These are phyloP conservation scores for Zymoseptoria crescenta DNA, from an alignment of 2,329 filamentous ascomycete species.

Conservation along the genomic window DNA sequence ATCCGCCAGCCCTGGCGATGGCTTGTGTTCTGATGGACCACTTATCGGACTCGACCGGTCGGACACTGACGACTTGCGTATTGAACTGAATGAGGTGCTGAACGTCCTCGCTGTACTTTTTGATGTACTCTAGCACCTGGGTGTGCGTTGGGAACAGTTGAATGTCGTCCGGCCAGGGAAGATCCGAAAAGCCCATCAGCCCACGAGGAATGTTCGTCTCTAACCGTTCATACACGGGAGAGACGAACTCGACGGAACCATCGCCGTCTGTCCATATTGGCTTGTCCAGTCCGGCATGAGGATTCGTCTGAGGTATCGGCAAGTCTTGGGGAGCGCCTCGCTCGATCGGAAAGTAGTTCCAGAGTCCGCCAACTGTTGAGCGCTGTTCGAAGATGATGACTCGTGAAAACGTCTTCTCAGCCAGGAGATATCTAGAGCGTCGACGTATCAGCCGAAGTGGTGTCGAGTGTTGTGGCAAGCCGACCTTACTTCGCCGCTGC, in stretches of 20 bases:
- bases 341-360: constrained; percentile 61
- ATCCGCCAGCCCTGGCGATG: constrained; percentile 23
- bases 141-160: constrained; percentile 69
- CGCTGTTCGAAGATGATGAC: constrained; percentile 81
- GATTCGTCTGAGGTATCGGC: constrained; percentile 59
- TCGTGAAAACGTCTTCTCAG: constrained; percentile 59
- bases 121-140: constrained; percentile 65
- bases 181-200: constrained; percentile 73
- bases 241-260: constrained; percentile 50
- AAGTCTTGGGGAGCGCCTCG: constrained; percentile 38
- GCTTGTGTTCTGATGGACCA: constrained; percentile 55
- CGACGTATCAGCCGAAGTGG: not conserved
- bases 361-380: constrained; percentile 67
- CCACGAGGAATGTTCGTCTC: constrained; percentile 80
- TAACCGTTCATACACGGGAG: constrained; percentile 72
- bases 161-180: constrained; percentile 43
- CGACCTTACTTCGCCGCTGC: constrained; percentile 58
- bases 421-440: constrained; percentile 58
- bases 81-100: constrained; percentile 60
- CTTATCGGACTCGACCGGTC: constrained; percentile 18
- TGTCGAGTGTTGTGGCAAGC: not conserved
- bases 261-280: constrained; percentile 44
- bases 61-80: constrained; percentile 59
- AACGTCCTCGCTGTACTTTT: constrained; percentile 62
- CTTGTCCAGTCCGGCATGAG: constrained; percentile 52